A percentile compares a stretch with the other conserved stretches of the same genome.
Evolutionary conservation across 1,284 basidiomycete genomes (phyloP).

Genomic region (Violaceomyces palustris): DNA sequence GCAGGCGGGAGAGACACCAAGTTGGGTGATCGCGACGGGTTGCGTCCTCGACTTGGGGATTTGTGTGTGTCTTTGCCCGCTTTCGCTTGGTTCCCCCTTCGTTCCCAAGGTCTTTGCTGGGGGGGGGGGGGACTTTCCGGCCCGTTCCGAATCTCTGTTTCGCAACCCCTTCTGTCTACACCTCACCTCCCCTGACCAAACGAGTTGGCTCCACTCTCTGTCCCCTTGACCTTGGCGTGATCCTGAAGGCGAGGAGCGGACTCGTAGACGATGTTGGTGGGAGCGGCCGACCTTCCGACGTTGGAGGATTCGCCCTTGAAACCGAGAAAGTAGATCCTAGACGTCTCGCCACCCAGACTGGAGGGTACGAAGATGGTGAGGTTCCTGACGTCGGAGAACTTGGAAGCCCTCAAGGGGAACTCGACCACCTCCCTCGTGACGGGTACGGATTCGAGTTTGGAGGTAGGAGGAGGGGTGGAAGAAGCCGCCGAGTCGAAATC

Average conservation of each 20-base stretch:
- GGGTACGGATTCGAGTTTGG: constrained; percentile 38
- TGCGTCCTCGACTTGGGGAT: too few species aligned
- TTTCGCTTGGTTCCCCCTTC: too few species aligned
- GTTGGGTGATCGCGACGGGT: too few species aligned
- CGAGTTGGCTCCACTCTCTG: constrained; percentile 14
- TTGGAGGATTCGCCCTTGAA: constrained; percentile 42
- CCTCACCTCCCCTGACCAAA: constrained; percentile 17
- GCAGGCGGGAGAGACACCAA: too few species aligned
- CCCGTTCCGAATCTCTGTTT: background rate
- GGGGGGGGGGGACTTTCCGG: background rate
- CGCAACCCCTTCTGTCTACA: background rate
- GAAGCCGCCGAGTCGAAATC: constrained; percentile 32
- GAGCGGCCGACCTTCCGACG: constrained; percentile 14
- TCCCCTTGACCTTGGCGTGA: constrained; percentile 30
- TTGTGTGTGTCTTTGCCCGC: too few species aligned
- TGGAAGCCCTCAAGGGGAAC: constrained; percentile 42
- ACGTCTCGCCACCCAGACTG: constrained; percentile 16
- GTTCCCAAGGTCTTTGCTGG: background rate
- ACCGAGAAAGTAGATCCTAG: constrained; percentile 38
- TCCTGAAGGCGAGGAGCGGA: constrained; percentile 44
- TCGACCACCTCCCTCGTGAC: constrained; percentile 31
- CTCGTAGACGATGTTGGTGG: constrained; percentile 47
- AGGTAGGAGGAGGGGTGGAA: constrained; percentile 4
- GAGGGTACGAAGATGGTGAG: constrained; percentile 42
- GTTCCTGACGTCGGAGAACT: constrained; percentile 39